Evolutionary conservation across 495 filamentous ascomycete species (phyloP).

Genomic region (Lepidopterella palustris): DNA sequence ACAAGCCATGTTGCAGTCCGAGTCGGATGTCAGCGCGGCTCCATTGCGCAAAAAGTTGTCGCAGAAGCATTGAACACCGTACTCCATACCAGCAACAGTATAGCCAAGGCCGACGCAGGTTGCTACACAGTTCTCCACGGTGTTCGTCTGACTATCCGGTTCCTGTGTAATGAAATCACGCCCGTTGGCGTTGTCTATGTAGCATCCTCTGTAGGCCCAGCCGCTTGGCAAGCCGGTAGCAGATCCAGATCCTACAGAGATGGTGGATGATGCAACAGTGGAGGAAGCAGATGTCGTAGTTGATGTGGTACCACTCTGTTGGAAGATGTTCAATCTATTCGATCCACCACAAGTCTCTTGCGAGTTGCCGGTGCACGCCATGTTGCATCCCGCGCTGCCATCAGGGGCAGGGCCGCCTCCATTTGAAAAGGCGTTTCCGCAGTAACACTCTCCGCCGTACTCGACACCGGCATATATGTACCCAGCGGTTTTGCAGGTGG

Average conservation of each 20-base stretch:
- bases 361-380: slow-evolving; percentile 44
- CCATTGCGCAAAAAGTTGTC: slow-evolving; percentile 33
- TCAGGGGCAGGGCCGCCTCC: slow-evolving; percentile 21
- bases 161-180: slow-evolving; percentile 45
- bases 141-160: slow-evolving; percentile 36
- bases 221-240: slow-evolving; percentile 39
- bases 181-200: slow-evolving; percentile 45
- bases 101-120: slow-evolving; percentile 22
- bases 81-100: slow-evolving; percentile 24
- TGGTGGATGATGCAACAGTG: background rate
- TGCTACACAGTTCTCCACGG: slow-evolving; percentile 16
- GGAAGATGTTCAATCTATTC: slow-evolving; percentile 49
- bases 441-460: slow-evolving; percentile 20
- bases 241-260: slow-evolving; percentile 6
- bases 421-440: slow-evolving; percentile 22
- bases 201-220: slow-evolving; percentile 50
- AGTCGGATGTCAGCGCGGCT: slow-evolving; percentile 16
- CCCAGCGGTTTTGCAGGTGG: slow-evolving; percentile 18
- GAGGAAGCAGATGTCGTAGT: slow-evolving; percentile 14
- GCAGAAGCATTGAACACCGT: slow-evolving; percentile 34
- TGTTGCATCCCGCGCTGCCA: slow-evolving; percentile 41
- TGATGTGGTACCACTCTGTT: slow-evolving; percentile 17
- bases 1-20: slow-evolving; percentile 26
- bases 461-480: slow-evolving; percentile 36
- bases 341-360: slow-evolving; percentile 16